These are phyloP conservation scores for Potentilla sterilis DNA, from an alignment of 306 rosid species.

Conservation along the genomic window DNA sequence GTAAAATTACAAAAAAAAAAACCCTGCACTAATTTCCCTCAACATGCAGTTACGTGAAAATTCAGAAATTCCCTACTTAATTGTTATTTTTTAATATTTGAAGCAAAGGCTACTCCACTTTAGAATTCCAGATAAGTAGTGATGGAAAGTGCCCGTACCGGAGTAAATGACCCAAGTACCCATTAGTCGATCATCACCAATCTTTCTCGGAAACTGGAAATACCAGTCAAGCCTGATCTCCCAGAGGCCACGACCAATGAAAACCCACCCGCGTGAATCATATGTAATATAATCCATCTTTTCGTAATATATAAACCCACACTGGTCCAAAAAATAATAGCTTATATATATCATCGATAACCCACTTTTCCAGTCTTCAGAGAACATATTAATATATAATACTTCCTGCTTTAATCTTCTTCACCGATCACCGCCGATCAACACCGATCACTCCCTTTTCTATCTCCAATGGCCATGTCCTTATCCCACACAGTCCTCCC, in stretches of 20 bases:
- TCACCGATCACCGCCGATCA: neutral
- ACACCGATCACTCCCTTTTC: neutral
- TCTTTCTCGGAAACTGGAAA: neutral
- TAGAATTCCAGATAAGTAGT: too few relatives aligned
- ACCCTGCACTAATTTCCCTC: neutral
- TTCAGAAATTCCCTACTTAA: too few relatives aligned
- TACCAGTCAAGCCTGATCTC: neutral
- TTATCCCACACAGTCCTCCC: conserved; percentile 28
- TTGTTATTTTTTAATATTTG: too few relatives aligned
- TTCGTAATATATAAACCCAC: neutral
- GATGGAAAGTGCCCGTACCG: neutral
- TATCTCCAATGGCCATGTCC: conserved; percentile 37
- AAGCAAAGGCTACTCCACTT: too few relatives aligned
- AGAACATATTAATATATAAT: neutral
- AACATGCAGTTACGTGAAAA: too few relatives aligned
- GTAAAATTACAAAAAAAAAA: too few relatives aligned
- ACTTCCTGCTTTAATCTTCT: neutral
- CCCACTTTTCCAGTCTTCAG: neutral
- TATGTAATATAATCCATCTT: neutral
- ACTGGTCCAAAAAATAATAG: neutral
- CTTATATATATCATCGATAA: neutral
- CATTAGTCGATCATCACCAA: neutral
- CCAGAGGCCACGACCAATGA: neutral
- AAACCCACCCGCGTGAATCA: neutral
- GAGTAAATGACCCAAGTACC: neutral